phyloP scores from a whole-genome alignment of 2,329 filamentous ascomycete species.

The Rhynchosporium agropyri region DNA sequence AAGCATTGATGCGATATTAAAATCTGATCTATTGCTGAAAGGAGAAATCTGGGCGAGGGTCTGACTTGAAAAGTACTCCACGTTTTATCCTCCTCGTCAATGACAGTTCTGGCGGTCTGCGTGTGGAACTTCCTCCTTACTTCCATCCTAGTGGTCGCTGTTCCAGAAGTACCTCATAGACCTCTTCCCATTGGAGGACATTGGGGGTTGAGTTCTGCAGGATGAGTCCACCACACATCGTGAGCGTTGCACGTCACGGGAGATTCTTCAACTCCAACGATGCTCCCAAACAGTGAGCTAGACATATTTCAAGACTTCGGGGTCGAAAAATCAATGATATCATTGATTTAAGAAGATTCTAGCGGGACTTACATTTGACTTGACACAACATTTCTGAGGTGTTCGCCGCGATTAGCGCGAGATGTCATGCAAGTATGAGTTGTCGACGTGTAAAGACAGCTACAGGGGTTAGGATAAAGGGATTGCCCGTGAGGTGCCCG shows the following conservation, averaged over 20 bases:
- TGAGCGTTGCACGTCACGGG: neutral
- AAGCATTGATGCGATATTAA: neutral
- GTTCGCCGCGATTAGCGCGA: constrained; percentile 1
- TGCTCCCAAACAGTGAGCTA: no score
- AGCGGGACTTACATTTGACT: neutral
- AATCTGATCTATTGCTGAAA: neutral
- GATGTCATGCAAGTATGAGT: neutral
- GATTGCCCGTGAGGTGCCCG: neutral
- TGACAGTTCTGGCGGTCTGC: neutral
- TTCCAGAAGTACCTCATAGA: no score
- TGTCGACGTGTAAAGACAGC: neutral
- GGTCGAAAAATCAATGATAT: no score
- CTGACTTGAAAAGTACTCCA: neutral
- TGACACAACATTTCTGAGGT: neutral
- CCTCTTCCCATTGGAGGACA: neutral
- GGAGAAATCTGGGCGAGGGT: neutral
- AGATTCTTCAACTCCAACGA: neutral
- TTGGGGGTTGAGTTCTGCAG: constrained; percentile 1
- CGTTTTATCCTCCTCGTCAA: neutral
- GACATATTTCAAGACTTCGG: no score
- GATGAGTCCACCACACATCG: neutral
- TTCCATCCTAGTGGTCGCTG: neutral
- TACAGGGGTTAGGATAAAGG: neutral
- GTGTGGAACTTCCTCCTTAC: neutral
- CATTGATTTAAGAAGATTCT: no score